Base-by-base conservation (phyloP, 192 early-diverging fungal genomes). In the Podila epigama region DNA sequence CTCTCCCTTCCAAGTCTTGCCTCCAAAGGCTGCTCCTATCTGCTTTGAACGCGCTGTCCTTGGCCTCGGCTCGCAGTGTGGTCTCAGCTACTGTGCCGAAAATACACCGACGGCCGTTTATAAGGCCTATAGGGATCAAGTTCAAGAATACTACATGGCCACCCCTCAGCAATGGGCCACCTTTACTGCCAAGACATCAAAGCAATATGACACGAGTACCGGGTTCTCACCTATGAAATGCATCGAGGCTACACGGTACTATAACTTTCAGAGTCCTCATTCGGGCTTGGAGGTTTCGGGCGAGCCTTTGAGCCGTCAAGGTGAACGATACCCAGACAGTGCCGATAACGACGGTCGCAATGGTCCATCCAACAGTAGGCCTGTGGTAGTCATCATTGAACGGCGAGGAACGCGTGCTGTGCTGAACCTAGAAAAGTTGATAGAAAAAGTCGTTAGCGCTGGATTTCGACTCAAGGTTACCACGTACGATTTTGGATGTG, bases 41-140 rank as follows among this genome's bases (percentile, higher is more conserved):
- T 82, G 77, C 22, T 82, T 80, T 39, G 25, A 58, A 3, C 58
- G 58, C 25, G 81, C 77, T 3, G 62, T 82, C 1, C 60, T 80
- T 0, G 81, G 69, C 11, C 51, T 68, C 0, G 72, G 68, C 4
- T 51, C 70, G 20, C 27, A 68, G 29, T 81, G 80, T 18, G 63
- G 69, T 6, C 51, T 71, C 15, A 35, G 61, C 16, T 72, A 80
- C 32, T 80, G 78, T 36, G 58, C 44, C n/a, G 20, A 11, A 2
- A 48, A 48, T 15, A 48, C 44, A 4, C 44, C 44, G n/a, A 48
- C 25, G 10, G 44, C n/a, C n/a, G 44, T 48, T 5, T 48, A 48
- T 22, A 48, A 48, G n/a, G 44, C 44, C n/a, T 48, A 48, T 22
- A 18, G 44, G 11, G 44, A 48, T 22, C 44, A 48, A 22, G 10